Conservation (phyloP, 352 stramenopile genomes). For the Phytophthora litchii region DNA sequence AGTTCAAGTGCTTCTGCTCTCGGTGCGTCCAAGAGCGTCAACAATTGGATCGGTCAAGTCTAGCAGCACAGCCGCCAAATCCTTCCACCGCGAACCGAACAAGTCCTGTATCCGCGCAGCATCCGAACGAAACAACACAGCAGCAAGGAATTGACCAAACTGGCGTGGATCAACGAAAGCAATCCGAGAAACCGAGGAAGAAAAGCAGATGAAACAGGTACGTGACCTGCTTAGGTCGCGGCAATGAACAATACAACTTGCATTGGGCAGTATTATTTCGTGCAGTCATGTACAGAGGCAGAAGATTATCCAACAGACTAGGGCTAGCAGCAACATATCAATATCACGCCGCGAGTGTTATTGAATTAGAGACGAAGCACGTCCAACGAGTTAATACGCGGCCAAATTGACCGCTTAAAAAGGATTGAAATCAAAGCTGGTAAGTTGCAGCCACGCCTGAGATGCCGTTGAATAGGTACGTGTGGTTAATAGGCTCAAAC, state of each 20-base stretch:
- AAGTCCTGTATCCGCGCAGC: conserved; percentile 1
- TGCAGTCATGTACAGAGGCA: background rate
- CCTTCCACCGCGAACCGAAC: background rate
- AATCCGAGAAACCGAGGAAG: conserved; percentile 24
- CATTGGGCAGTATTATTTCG: background rate
- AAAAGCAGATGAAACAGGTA: conserved; percentile 17
- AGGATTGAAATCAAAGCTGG: conserved; percentile 50
- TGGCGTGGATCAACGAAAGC: background rate
- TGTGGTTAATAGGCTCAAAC: conserved; percentile 97
- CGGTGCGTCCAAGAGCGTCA: conserved; percentile 59
- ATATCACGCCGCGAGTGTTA: conserved; percentile 19
- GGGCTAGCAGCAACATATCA: conserved; percentile 2
- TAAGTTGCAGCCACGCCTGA: conserved; percentile 75
- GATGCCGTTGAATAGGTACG: conserved; percentile 99
- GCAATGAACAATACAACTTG: conserved; percentile 11
- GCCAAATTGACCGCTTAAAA: background rate
- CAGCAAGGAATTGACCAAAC: conserved; percentile 1
- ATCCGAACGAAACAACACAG: background rate
- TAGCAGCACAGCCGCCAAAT: conserved; percentile 1
- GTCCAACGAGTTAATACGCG: background rate
- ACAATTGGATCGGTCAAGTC: conserved; percentile 15
- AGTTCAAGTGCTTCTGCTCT: conserved; percentile 78
- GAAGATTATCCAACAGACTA: background rate
- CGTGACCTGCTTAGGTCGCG: conserved; percentile 7
- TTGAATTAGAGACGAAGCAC: conserved; percentile 14